A percentile compares a stretch with the other conserved stretches of the same genome.
Conservation (phyloP, 2,329 filamentous ascomycete genomes). For the Pseudopithomyces maydicus region DNA sequence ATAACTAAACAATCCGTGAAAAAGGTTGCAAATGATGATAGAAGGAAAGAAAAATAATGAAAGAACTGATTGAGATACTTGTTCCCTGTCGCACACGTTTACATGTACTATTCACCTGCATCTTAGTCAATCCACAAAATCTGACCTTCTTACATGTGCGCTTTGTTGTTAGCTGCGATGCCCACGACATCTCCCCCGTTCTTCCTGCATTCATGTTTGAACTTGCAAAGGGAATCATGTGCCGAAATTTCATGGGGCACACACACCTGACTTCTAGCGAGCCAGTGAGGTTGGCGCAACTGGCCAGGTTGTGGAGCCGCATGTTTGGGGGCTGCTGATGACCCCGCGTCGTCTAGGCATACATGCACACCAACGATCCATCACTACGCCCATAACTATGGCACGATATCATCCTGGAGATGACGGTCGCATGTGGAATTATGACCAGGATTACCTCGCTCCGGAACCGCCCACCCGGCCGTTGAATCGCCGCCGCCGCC, state of each 20-base stretch:
- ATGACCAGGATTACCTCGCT: background rate
- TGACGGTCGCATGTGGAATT: background rate
- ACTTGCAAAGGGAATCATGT: background rate
- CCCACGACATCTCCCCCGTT: too few species aligned
- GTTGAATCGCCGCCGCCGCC: background rate
- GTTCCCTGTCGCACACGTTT: too few species aligned
- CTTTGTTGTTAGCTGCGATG: too few species aligned
- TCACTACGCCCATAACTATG: background rate
- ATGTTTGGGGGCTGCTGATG: background rate
- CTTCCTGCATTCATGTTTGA: too few species aligned
- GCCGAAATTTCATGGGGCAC: background rate
- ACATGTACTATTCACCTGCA: too few species aligned
- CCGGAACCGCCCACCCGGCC: background rate
- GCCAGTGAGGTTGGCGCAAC: background rate
- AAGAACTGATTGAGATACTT: too few species aligned
- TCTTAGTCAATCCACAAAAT: too few species aligned
- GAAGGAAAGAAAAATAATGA: too few species aligned
- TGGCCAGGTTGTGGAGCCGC: background rate
- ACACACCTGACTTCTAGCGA: background rate
- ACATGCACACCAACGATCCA: background rate
- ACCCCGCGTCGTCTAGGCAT: background rate
- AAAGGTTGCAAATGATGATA: too few species aligned
- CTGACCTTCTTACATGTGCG: too few species aligned
- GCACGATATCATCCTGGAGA: background rate
- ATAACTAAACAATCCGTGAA: too few species aligned